phyloP scores from a whole-genome alignment of 768 basidiomycete species.

The Nidularia sp. region DNA sequence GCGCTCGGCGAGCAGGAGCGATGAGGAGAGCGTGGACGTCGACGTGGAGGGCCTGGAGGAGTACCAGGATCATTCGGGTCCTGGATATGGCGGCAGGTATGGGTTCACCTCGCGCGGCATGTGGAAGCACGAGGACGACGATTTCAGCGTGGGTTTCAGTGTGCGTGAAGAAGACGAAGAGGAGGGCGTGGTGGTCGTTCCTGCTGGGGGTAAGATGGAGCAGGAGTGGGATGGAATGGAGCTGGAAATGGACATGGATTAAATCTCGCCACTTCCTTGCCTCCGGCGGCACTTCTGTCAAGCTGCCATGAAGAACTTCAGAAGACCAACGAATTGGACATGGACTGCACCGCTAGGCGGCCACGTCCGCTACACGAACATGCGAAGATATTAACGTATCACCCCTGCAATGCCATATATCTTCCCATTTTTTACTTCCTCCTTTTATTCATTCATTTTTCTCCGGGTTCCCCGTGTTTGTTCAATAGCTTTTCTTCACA shows the following conservation, averaged over 20 bases:
- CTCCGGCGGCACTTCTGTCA: too few relatives aligned
- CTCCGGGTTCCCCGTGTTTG: background rate
- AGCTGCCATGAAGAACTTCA: background rate
- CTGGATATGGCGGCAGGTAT: constrained; percentile 5
- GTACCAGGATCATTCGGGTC: constrained; percentile 19
- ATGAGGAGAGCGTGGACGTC: constrained; percentile 25
- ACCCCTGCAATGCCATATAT: too few relatives aligned
- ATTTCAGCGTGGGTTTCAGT: constrained; percentile 1
- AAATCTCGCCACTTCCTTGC: background rate
- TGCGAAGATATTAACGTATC: too few relatives aligned
- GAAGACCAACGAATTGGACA: background rate
- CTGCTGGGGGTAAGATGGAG: background rate
- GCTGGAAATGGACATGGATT: constrained; percentile 6
- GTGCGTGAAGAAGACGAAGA: constrained; percentile 3
- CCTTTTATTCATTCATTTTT: background rate
- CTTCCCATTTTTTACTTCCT: background rate
- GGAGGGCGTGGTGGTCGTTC: constrained; percentile 6
- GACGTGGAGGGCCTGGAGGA: constrained; percentile 26
- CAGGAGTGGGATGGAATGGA: constrained; percentile 4
- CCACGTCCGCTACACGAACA: too few relatives aligned
- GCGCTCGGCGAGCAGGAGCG: constrained; percentile 19
- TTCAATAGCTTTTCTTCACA: background rate
- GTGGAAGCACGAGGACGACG: constrained; percentile 6
- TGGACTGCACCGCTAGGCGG: background rate
- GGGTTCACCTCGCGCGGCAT: constrained; percentile 9